Percentiles rank a stretch among this genome's conserved stretches.
These are phyloP conservation scores for Dalbergia oliveri DNA, from an alignment of 306 rosid species.

Conservation along the genomic window DNA sequence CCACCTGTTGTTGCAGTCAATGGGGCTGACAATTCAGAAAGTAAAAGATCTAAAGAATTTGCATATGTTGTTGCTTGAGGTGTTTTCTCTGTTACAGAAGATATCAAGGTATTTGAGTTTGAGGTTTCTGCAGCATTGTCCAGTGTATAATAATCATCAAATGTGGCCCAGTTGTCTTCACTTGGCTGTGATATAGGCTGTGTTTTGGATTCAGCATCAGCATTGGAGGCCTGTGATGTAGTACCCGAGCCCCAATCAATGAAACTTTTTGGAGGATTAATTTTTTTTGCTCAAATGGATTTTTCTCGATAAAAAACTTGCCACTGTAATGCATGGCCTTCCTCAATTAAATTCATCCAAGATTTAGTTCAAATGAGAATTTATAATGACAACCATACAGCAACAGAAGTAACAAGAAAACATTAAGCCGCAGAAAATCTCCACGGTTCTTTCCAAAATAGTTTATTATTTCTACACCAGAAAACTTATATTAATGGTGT, in stretches of 20 bases:
- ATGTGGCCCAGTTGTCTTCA: slow-evolving; percentile 60
- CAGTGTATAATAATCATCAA: slow-evolving; percentile 39
- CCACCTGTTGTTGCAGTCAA: slow-evolving; percentile 40
- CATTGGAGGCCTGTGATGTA: slow-evolving; percentile 49
- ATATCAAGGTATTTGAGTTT: slow-evolving; percentile 47
- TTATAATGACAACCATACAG: neutral
- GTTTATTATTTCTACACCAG: neutral
- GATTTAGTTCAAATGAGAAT: slow-evolving; percentile 21
- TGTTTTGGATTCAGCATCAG: slow-evolving; percentile 44
- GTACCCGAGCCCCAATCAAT: slow-evolving; percentile 53
- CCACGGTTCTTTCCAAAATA: too few relatives aligned
- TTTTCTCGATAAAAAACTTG: slow-evolving; percentile 42
- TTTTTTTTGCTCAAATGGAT: slow-evolving; percentile 44
- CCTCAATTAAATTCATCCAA: slow-evolving; percentile 34
- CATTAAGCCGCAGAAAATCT: too few relatives aligned
- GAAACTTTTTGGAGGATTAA: slow-evolving; percentile 44
- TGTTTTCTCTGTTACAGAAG: slow-evolving; percentile 27
- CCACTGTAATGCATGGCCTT: slow-evolving; percentile 46
- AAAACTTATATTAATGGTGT: neutral
- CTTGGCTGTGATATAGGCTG: slow-evolving; percentile 50
- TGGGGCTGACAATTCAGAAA: slow-evolving; percentile 67
- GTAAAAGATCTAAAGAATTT: slow-evolving; percentile 69
- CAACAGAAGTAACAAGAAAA: slow-evolving; percentile 20
- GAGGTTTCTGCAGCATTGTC: slow-evolving; percentile 40
- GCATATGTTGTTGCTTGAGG: slow-evolving; percentile 50